Percentiles rank a stretch among this genome's conserved stretches.
Evolutionary conservation across 1,284 basidiomycete species (phyloP).

Genomic region (Sparassis latifolia): DNA sequence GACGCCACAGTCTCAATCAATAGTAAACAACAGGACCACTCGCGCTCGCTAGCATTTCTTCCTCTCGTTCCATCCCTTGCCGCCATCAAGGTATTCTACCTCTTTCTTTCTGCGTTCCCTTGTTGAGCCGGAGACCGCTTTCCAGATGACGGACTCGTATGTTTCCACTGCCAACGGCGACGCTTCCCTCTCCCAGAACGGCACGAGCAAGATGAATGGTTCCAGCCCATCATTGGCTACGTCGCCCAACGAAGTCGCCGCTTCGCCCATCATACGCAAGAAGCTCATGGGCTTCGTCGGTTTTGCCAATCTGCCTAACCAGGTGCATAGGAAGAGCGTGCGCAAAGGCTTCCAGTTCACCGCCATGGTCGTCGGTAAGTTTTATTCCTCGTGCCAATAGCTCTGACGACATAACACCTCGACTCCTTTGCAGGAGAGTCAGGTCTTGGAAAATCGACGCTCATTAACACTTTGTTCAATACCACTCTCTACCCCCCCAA

Average conservation of each 20-base stretch:
- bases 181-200: constrained; percentile 44
- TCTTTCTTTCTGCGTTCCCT: constrained; percentile 11
- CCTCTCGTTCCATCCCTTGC: constrained; percentile 34
- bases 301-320: constrained; percentile 93
- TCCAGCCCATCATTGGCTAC: constrained; percentile 53
- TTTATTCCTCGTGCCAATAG: constrained; percentile 16
- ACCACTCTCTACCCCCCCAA: constrained; percentile 89
- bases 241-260: constrained; percentile 30
- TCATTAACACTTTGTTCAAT: constrained; percentile 97
- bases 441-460: constrained; percentile 93
- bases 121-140: neutral
- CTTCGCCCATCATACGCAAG: constrained; percentile 75
- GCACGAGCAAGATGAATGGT: constrained; percentile 42
- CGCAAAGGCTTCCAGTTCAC: constrained; percentile 98
- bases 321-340: constrained; percentile 94
- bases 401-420: constrained; percentile 6
- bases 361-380: constrained; percentile 92
- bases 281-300: constrained; percentile 89
- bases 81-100: constrained; percentile 25
- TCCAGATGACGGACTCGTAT: constrained; percentile 70
- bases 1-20: constrained; percentile 23
- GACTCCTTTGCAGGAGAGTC: constrained; percentile 72
- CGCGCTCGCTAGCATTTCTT: constrained; percentile 44
- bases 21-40: constrained; percentile 23
- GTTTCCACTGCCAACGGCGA: constrained; percentile 59